Percentiles rank a stretch among this genome's conserved stretches.
Conservation (phyloP, 345 rosid genomes). For the Diplotaxis tenuifolia region DNA sequence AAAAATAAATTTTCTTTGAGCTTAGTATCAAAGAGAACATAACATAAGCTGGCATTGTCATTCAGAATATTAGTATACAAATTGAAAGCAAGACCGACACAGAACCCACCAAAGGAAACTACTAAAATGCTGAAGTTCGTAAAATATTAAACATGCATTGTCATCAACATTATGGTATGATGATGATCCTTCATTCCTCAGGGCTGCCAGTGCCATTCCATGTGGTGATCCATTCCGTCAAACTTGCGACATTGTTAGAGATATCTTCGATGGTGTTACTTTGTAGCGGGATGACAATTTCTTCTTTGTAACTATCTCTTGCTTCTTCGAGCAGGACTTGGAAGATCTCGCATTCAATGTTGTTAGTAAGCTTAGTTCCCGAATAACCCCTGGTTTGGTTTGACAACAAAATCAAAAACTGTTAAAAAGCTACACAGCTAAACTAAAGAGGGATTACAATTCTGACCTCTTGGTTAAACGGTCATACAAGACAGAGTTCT, state of each 20-base stretch:
- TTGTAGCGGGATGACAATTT: constrained; percentile 53
- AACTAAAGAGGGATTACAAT: neutral
- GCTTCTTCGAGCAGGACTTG: constrained; percentile 85
- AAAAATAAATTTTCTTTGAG: neutral
- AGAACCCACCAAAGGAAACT: neutral
- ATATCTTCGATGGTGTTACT: constrained; percentile 71
- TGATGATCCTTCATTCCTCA: neutral
- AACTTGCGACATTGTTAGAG: constrained; percentile 47
- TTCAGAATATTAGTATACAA: neutral
- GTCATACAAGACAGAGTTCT: constrained; percentile 68
- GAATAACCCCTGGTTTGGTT: constrained; percentile 59
- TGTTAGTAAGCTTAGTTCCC: constrained; percentile 68
- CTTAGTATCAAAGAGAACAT: neutral
- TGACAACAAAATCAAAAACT: neutral
- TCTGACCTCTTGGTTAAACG: constrained; percentile 71
- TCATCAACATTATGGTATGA: neutral
- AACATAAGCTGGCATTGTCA: constrained; percentile 17
- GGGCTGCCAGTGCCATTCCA: constrained; percentile 43
- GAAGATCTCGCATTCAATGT: constrained; percentile 79
- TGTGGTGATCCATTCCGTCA: constrained; percentile 60
- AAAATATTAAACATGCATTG: neutral
- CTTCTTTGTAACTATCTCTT: constrained; percentile 61
- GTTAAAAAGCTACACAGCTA: neutral
- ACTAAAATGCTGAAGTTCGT: neutral
- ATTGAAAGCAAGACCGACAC: neutral